Percentiles rank a stretch among this genome's conserved stretches.
phyloP scores from a whole-genome alignment of 2,329 filamentous ascomycete species.

The Exserohilum rostratum region DNA sequence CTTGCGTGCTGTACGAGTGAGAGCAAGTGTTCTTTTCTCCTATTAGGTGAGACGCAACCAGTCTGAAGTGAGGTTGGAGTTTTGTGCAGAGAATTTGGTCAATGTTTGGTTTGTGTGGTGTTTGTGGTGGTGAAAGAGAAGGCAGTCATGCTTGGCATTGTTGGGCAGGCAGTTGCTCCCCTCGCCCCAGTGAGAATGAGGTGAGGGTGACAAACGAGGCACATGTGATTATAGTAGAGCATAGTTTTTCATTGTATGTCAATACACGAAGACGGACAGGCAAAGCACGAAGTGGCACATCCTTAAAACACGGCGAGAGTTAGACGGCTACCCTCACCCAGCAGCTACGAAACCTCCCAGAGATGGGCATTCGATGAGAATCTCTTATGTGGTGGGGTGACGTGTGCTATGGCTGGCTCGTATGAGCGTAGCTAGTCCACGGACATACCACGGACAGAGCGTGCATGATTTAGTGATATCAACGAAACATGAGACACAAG shows the following conservation, averaged over 20 bases:
- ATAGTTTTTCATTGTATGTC: not conserved
- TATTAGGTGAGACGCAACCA: not conserved
- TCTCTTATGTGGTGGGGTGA: not conserved
- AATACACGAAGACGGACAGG: no score
- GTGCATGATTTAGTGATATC: no score
- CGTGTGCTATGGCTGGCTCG: not conserved
- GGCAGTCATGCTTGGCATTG: constrained; percentile 1
- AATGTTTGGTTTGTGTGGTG: not conserved
- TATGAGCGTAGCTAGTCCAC: no score
- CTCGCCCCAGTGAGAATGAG: not conserved
- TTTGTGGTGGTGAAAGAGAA: constrained; percentile 1
- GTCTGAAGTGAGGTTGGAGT: not conserved
- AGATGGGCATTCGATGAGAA: no score
- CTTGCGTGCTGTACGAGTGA: not conserved
- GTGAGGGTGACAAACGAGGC: not conserved
- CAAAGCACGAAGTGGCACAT: not conserved
- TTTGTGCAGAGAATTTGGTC: not conserved
- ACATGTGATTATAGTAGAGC: not conserved
- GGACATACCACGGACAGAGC: no score
- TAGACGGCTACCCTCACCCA: no score
- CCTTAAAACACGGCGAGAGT: not conserved
- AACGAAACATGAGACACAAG: not conserved
- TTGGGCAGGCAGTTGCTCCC: not conserved
- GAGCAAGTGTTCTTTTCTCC: not conserved
- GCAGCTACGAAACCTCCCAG: not conserved